Conservation (phyloP, 345 rosid species). For the Populus nigra region DNA sequence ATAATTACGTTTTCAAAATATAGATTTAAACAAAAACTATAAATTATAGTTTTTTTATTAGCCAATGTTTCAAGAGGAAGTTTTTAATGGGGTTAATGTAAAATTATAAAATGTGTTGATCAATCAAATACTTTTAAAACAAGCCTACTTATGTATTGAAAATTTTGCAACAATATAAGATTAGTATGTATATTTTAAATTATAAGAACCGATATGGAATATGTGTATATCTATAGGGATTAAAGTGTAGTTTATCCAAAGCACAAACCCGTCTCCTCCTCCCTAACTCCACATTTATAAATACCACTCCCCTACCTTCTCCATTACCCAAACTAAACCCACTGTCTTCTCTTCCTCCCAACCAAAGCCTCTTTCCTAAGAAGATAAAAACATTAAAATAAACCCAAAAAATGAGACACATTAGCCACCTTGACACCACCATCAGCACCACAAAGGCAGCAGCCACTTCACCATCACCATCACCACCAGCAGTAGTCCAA, state of each 20-base stretch:
- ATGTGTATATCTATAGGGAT: not conserved
- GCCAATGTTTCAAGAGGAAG: too few relatives aligned
- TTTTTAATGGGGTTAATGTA: rapidly evolving
- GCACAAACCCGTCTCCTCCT: not conserved
- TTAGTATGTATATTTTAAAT: not conserved
- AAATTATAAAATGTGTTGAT: too few relatives aligned
- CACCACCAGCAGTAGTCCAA: slow-evolving; percentile 17
- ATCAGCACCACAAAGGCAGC: slow-evolving; percentile 7
- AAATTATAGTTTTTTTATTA: too few relatives aligned
- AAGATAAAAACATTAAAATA: not conserved
- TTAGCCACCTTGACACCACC: slow-evolving; percentile 16
- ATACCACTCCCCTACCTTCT: slow-evolving; percentile 12
- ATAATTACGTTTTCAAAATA: too few relatives aligned
- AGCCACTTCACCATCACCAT: slow-evolving; percentile 10
- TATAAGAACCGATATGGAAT: not conserved
- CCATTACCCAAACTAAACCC: slow-evolving; percentile 12
- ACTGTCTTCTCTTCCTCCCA: not conserved
- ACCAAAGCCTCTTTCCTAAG: slow-evolving; percentile 5
- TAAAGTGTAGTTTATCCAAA: not conserved
- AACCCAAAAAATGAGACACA: slow-evolving; percentile 23
- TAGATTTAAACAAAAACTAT: too few relatives aligned
- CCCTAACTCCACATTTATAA: slow-evolving; percentile 37
- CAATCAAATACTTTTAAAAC: too few relatives aligned
- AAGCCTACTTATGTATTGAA: too few relatives aligned
- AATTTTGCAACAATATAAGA: too few relatives aligned